Base-by-base conservation (phyloP, 106 monocot genomes). In the Xerophyta viscosa region DNA sequence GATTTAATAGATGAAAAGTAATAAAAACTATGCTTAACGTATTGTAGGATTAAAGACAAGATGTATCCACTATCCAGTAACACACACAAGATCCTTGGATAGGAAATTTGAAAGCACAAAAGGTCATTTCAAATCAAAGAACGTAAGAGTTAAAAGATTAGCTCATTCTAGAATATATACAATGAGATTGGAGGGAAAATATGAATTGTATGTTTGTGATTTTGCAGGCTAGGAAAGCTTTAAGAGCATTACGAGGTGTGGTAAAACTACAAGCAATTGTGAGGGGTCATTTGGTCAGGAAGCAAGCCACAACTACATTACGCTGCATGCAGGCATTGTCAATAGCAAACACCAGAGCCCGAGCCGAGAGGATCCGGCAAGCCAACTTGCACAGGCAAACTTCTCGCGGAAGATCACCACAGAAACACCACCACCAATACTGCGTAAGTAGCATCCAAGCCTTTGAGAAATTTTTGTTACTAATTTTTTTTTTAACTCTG, bases 241-340 rank as follows among this genome's bases (percentile, higher is more conserved):
- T 74, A 33, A 27, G 59, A 10, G 74, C 80, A 33, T 48, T 80
- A 30, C 74, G 58, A 63, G 80, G 74, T 6, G 41, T 80, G 20
- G 80, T 80, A 28, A 74, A 75, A 25, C 20, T 80, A 48, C 80
- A 80, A 57, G 80, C 80, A 11, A 27, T 80, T 11, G 61, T 66
- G 2, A 74, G 74, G 46, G 80, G 66, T 7, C 63, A 71, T 41
- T 57, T 75, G n/a, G 70, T 75, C 21, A 70, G 80, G 44, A 74
- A 66, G 29, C 63, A 71, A 59, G 63, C 80, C 2, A 60, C 61
- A 14, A 65, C 69, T 1, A 57, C 80, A 21, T 50, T 80, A n/a
- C 60, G 66, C 10, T 66, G 75, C 62, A 75, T 75, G 70, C 57
- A 70, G 25, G 74, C 80, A 18, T 46, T 75, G 14, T 33, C 58